Base-by-base conservation (phyloP, 2,329 filamentous ascomycete species). In the Xylaria sp. region DNA sequence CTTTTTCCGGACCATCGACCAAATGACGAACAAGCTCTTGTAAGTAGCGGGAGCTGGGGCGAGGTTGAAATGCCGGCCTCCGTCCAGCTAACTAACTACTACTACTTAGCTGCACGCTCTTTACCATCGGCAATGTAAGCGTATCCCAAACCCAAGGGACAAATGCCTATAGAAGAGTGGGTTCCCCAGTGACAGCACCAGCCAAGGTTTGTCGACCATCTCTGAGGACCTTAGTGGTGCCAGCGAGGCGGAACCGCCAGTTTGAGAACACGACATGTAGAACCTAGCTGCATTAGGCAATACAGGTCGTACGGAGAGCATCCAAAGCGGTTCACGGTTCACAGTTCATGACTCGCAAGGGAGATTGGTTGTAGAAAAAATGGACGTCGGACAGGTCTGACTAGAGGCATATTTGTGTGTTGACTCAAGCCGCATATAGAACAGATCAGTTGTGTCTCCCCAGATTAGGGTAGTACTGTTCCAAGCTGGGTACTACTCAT, bases 221-320 rank as follows among this genome's bases (percentile, higher is more conserved):
- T 63, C 27, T 24, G 51, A 47, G 57, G 27, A 30, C 66, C 57
- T 45, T 45, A 64, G 64, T 68, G 69, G 69, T 71, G 69, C 69
- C 69, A 71, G 64, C 64, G 51, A 65, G 69, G 67, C 64, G 69
- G 69, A 59, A 71, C 67, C 62, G 61, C 54, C 61, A 62, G 34
- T 53, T 62, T 56, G 57, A 70, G 68, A 64, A 51, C 56, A 68
- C 65, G 53, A 61, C 57, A 58, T 45, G 55, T 48, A 21, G 8
- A 9, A 39, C 17, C 66, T 69, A 69, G 62, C 62, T 66, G 62
- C 62, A 69, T 65, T 64, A 60, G 62, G 63, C 51, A 66, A 64
- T 65, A 32, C 39, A 45, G 57, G 57, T 59, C 59, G 39, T 54
- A 60, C n/a, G 3, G 1, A 24, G 51, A 64, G 51, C 21, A 42